Percentiles rank a stretch among this genome's conserved stretches.
phyloP scores from a whole-genome alignment of 75 land plant species.

The Cunninghamia lanceolata region DNA sequence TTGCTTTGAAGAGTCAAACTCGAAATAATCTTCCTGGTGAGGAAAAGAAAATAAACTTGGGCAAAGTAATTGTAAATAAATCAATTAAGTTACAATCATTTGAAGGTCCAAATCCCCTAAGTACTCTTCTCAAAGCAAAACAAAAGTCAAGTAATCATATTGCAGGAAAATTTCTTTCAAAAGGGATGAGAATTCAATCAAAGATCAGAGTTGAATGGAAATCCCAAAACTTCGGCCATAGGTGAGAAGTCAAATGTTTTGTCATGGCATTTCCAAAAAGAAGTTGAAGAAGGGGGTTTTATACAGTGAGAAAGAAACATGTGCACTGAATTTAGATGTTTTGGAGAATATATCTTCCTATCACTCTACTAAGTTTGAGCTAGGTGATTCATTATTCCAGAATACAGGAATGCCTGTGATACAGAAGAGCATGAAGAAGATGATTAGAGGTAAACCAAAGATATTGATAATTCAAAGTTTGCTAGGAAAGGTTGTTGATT shows the following conservation, averaged over 20 bases:
- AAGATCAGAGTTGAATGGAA: not conserved
- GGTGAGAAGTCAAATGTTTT: not conserved
- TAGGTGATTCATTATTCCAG: not conserved
- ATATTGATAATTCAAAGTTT: too few relatives aligned
- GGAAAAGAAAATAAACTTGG: not conserved
- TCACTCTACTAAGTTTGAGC: not conserved
- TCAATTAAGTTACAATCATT: not conserved
- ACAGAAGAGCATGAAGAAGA: too few relatives aligned
- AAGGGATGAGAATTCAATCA: not conserved
- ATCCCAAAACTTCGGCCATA: not conserved
- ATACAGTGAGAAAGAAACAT: not conserved
- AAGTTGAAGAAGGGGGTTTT: not conserved
- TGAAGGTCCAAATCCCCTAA: conserved; percentile 13
- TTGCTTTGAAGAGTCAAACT: not conserved
- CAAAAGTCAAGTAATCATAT: conserved; percentile 6
- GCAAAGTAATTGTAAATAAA: conserved; percentile 3
- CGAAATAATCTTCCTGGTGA: not conserved
- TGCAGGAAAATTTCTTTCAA: not conserved
- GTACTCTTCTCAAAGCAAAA: conserved; percentile 5
- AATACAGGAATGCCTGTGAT: not conserved
- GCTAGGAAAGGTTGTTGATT: too few relatives aligned
- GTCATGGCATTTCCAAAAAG: not conserved
- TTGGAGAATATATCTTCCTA: not conserved
- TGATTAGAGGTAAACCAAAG: too few relatives aligned
- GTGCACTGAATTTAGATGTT: not conserved